phyloP scores from a whole-genome alignment of 1,139 yeast genomes.

The Debaryomyces psychrophilus region DNA sequence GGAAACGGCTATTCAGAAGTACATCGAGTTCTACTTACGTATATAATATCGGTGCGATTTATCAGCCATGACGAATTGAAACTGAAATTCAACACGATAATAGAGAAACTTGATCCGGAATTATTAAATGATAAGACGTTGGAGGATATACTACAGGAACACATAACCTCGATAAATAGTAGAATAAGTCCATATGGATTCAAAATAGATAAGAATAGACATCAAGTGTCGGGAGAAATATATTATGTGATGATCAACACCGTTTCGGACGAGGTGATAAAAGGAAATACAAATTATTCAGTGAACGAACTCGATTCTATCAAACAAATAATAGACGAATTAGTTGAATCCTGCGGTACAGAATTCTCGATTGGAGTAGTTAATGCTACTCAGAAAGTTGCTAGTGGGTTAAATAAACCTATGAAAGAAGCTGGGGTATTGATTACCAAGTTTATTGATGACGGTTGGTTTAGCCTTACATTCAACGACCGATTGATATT shows the following conservation, averaged over 20 bases:
- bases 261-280: constrained; percentile 42
- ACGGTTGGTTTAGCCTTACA: constrained; percentile 54
- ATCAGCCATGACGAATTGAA: constrained; percentile 20
- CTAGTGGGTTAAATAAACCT: constrained; percentile 27
- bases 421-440: constrained; percentile 39
- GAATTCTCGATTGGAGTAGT: constrained; percentile 33
- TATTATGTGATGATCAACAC: constrained; percentile 49
- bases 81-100: constrained; percentile 18
- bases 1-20: constrained; percentile 24
- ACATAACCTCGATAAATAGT: constrained; percentile 42
- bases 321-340: constrained; percentile 50
- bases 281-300: constrained; percentile 44
- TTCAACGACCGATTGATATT: constrained; percentile 33
- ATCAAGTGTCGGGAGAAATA: constrained; percentile 39
- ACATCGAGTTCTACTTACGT: constrained; percentile 50
- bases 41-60: constrained; percentile 40
- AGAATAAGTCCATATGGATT: constrained; percentile 46
- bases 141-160: constrained; percentile 21
- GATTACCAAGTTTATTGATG: constrained; percentile 44
- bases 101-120: constrained; percentile 11
- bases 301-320: constrained; percentile 53
- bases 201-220: constrained; percentile 43
- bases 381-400: constrained; percentile 32
- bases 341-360: constrained; percentile 34
- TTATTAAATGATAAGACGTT: constrained; percentile 4